phyloP scores from a whole-genome alignment of 2,329 filamentous ascomycete genomes.

The Fusarium pseudocircinatum region DNA sequence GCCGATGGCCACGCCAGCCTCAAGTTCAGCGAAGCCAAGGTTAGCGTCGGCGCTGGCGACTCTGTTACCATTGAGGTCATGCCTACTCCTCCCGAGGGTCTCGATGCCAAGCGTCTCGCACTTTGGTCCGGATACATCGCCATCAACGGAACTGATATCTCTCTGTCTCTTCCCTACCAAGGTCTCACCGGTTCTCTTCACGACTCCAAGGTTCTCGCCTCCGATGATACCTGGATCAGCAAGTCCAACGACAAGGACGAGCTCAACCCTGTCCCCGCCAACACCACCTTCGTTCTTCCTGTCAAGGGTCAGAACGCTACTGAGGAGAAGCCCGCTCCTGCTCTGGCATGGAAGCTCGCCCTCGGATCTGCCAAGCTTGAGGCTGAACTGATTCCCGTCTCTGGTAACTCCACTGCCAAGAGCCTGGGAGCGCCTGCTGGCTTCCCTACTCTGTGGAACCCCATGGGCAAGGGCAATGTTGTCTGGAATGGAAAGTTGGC shows the following conservation, averaged over 20 bases:
- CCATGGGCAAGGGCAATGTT: conserved; percentile 36
- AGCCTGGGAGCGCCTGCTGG: conserved; percentile 19
- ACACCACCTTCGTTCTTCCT: conserved; percentile 55
- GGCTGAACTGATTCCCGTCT: conserved; percentile 55
- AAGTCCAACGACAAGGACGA: conserved; percentile 47
- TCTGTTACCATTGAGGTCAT: conserved; percentile 57
- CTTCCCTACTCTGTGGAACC: conserved; percentile 51
- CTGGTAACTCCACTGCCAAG: conserved; percentile 9
- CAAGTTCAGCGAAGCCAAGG: conserved; percentile 51
- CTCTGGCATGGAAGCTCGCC: conserved; percentile 52
- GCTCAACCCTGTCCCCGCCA: conserved; percentile 41
- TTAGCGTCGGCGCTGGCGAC: conserved; percentile 56
- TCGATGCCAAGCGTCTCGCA: conserved; percentile 49
- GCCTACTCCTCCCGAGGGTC: conserved; percentile 51
- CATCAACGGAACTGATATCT: conserved; percentile 51
- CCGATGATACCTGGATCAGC: conserved; percentile 42
- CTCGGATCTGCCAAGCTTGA: conserved; percentile 57
- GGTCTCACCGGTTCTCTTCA: conserved; percentile 52
- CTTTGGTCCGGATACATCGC: conserved; percentile 55
- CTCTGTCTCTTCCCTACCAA: conserved; percentile 53
- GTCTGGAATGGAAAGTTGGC: conserved; percentile 59
- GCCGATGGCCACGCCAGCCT: conserved; percentile 52
- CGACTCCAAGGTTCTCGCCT: conserved; percentile 35
- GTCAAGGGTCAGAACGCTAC: conserved; percentile 46
- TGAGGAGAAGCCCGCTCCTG: conserved; percentile 47